Evolutionary conservation across 176 grass and related monocot genomes (phyloP), one percentile per base, ranked within the genome.

Genomic region (Alloteropsis semialata): DNA sequence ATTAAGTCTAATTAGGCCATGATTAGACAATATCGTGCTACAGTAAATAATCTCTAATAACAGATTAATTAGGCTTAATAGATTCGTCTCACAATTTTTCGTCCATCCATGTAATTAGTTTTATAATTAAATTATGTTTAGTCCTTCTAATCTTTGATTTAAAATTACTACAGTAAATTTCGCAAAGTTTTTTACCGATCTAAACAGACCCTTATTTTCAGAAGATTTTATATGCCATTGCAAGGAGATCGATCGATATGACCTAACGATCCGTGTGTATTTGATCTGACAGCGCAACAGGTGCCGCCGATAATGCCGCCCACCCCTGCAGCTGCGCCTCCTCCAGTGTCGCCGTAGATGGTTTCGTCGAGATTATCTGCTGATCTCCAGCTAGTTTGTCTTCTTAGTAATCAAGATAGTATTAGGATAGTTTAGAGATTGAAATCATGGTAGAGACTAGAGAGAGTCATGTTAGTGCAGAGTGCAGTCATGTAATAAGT

Each of bases 251-350:
- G 44, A 67, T 21, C 45, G 43, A 65, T 30, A 15, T 30, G 49
- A 61, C 28, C 16, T 77, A 1, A 0, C 55, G 18, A 70, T 19
- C 4, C 14, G 0, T 77, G 55, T 77, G 39, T 29, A 3, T 68
- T 14, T 67, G 37, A 14, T 36, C 18, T 84, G 82, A 28, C 82
- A 84, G 82, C 82, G 36, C 38, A 42, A 44, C 18, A 41, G 17
- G 62, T 84, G 49, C 63, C 82, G 8, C 73, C 82, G 16, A 54
- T 84, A 2, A 34, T 68, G 72, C 82, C 72, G 44, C 82, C 62
- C 8, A 21, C 2, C 46, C 22, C 37, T 5, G 61, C 72, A 53
- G 24, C 37, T 59, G 24, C 39, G 0, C 21, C 68, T n/a, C 18
- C 71, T 11, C 39, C 43, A 10, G 59, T 22, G 17, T 84, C 46